Base-by-base conservation (phyloP, 2,329 filamentous ascomycete genomes). In the Thermoascus crustaceus region DNA sequence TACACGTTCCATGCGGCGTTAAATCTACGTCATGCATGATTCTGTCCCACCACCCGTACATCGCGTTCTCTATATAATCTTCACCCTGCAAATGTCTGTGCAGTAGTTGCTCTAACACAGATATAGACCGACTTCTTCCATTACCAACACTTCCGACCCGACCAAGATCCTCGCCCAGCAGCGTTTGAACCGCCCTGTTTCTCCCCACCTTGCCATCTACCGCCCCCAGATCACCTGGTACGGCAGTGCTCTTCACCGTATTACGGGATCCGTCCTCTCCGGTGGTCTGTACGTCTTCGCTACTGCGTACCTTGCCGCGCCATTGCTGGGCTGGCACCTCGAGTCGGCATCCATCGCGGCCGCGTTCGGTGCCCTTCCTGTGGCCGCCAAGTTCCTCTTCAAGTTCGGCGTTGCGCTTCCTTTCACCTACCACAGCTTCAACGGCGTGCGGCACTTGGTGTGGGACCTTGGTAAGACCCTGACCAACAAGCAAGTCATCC, bases 121-220 rank as follows among this genome's bases (percentile, higher is more conserved):
- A 17, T 27, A 35, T 37, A 63, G 50, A 51, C 47, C 50, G 41
- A 47, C 52, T 27, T 49, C 55, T 22, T 50, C 58, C 22, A 47
- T 48, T 35, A 36, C 52, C 17, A 54, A 49, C 32, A 45, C 52
- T 27, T 43, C 54, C 39, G 59, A 64, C 35, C 54, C 57, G 8
- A 56, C 41, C 40, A 52, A 60, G 48, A 76, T 94, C 64, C 85
- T 95, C 57, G 80, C 75, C 53, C 69, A 77, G 55, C 88, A 95
- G 71, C 88, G 88, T 53, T 73, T 81, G 37, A 66, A 73, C 55
- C 88, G 88, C 34, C 88, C 88, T 57, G 73, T 94, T 52, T 75
- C 85, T 30, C 88, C 88, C 37, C 87, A 95, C 60, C 76, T 95
- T 44, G 61, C 67, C 55, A 88, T 93, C 75, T 95, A 95, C 78